Evolutionary conservation across 306 rosid species (phyloP), one percentile per base, ranked within the genome.

Genomic region (Gastrolobium villosum): DNA sequence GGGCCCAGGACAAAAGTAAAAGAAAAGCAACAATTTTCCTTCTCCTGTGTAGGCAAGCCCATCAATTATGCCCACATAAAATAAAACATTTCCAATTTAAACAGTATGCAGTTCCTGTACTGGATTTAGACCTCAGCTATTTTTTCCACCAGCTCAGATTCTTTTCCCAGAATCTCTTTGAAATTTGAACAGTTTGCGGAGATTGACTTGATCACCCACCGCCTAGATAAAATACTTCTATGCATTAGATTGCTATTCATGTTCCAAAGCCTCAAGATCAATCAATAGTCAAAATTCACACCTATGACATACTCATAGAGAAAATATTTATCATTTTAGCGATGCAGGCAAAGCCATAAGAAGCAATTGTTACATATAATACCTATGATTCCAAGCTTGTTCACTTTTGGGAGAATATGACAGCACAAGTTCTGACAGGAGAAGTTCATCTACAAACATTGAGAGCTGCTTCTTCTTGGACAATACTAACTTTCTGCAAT

Each of bases 141-240:
- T 88, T 88, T 95, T 86, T 92, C 96, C 88, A 89, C 99, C 84
- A 95, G 89, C 86, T 92, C 93, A 86, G 97, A 95, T 86, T 95
- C 99, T 82, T 89, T 92, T 80, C 72, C 74, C 87, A 92, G 66
- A 84, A 91, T 90, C 72, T 92, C 94, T 64, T 84, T 85, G 65
- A 88, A 63, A 77, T 82, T 81, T 78, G 93, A 77, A 81, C 86
- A 85, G 74, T 78, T 89, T 82, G 89, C 86, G 74, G 87, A 76
- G 57, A 95, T 83, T 77, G 88, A 88, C 88, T 92, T 91, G 88
- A 92, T 89, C 85, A 87, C 94, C 99, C 99, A 95, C 49, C 91
- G 87, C 94, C 98, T 95, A 81, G 65, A 81, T 84, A 84, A 74
- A 83, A 79, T 56, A 26, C 62, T 78, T 70, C 34, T 37, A 52